Base-by-base conservation (phyloP, 1,284 basidiomycete species). In the Cystobasidium pallidum region DNA sequence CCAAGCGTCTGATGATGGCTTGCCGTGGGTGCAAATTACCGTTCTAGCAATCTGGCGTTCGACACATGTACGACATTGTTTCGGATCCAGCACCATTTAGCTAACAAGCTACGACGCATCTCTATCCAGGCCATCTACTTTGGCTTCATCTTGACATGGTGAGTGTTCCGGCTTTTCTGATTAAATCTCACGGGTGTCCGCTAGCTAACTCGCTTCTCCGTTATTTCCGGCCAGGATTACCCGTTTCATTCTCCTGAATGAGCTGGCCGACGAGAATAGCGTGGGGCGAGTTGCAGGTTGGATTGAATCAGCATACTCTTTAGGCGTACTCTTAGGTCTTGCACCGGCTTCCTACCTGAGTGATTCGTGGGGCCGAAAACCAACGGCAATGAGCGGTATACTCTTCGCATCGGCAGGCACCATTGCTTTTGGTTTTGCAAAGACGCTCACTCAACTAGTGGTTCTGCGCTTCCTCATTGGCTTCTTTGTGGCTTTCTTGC, bases 51-150 rank as follows among this genome's bases (percentile, higher is more conserved):
- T 64, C 47, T 64, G 62, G 62, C 43, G 62, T 6, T 39, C 62
- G n/a, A 26, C n/a, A n/a, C n/a, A n/a, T n/a, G n/a, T n/a, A n/a
- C n/a, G n/a, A n/a, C n/a, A n/a, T n/a, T n/a, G n/a, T n/a, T n/a
- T n/a, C n/a, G n/a, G n/a, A n/a, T n/a, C n/a, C n/a, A n/a, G n/a
- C 11, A 11, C 28, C 45, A 19, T 19, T 28, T 17, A 4, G 26
- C 62, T 64, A 47, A 41, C 15, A 8, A n/a, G n/a, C n/a, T n/a
- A 45, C 11, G 10, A n/a, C n/a, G 10, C 62, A 28, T n/a, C 3
- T 49, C n/a, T n/a, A n/a, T n/a, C n/a, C 55, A 70, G 67, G 54
- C 57, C 2, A 30, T 70, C 47, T 70, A 58, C 36, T 70, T 70
- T 15, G 55, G 39, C 6, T 59, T 26, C 26, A 61, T 70, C 58